Conservation (phyloP, 2,329 filamentous ascomycete genomes). For the Colletotrichum musicola region DNA sequence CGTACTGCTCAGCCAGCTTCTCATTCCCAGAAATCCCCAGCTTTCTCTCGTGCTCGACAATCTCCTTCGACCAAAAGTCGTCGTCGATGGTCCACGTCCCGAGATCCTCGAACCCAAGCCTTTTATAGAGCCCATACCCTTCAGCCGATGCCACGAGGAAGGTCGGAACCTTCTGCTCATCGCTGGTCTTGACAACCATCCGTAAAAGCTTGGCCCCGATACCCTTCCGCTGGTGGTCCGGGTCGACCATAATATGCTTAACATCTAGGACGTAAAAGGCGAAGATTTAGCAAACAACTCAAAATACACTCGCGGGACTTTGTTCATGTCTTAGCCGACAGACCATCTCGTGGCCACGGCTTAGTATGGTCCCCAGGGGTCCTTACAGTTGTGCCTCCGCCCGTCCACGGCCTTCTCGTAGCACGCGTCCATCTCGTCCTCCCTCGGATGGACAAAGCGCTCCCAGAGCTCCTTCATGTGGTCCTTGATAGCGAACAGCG, state of each 20-base stretch:
- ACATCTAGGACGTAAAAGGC: conserved; percentile 32
- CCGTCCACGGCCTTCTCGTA: conserved; percentile 39
- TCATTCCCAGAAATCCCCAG: conserved; percentile 35
- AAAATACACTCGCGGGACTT: not conserved
- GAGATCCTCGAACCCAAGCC: conserved; percentile 39
- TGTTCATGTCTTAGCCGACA: too few relatives aligned
- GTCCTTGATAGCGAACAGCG: conserved; percentile 37
- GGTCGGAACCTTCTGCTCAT: conserved; percentile 28
- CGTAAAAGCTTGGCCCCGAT: conserved; percentile 38
- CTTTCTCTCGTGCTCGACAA: conserved; percentile 19
- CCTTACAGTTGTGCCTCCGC: conserved; percentile 40
- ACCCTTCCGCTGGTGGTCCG: conserved; percentile 41
- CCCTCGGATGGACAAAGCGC: conserved; percentile 36
- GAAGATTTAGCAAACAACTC: conserved; percentile 8
- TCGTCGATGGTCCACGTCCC: conserved; percentile 41
- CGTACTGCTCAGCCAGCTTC: conserved; percentile 32
- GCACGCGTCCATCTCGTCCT: conserved; percentile 41
- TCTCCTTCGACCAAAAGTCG: conserved; percentile 37
- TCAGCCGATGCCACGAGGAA: conserved; percentile 42
- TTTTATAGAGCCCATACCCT: conserved; percentile 39
- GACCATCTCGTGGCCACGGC: conserved; percentile 3
- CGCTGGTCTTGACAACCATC: conserved; percentile 26
- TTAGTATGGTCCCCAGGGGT: not conserved
- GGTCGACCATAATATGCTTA: conserved; percentile 43
- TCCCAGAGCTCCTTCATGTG: conserved; percentile 42